phyloP scores from a whole-genome alignment of 305 asterid species.

The Fraxinus xanthoxyloides region DNA sequence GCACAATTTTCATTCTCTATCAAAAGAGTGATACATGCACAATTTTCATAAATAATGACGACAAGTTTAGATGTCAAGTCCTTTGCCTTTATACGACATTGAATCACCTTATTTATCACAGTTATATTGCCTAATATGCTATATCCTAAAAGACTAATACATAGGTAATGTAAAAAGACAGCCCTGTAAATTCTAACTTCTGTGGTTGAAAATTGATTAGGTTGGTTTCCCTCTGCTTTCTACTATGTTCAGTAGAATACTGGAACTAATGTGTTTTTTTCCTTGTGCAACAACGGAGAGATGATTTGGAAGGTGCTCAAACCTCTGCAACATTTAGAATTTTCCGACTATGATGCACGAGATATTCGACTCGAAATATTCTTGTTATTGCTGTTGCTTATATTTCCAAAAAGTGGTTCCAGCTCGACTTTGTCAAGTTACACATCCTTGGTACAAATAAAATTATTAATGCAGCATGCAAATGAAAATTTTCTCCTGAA shows the following conservation, averaged over 20 bases:
- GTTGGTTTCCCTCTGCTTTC: not conserved
- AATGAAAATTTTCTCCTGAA: no score
- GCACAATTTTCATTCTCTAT: not conserved
- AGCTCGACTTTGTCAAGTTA: not conserved
- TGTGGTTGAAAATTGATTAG: not conserved
- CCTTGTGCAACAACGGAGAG: conserved; percentile 24
- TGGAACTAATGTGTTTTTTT: not conserved
- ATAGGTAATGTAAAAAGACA: no score
- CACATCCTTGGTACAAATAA: not conserved
- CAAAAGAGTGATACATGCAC: not conserved
- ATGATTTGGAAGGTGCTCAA: conserved; percentile 35
- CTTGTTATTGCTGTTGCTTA: not conserved
- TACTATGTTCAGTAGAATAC: not conserved
- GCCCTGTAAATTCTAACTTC: no score
- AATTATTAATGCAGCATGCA: not conserved
- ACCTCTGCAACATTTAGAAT: conserved; percentile 27
- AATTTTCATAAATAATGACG: not conserved
- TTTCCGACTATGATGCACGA: not conserved
- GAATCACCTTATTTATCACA: not conserved
- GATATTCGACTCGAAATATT: not conserved
- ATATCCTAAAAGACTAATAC: no score
- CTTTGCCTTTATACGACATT: not conserved
- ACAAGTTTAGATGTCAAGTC: not conserved
- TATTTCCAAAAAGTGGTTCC: not conserved
- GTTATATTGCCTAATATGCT: no score